These are phyloP conservation scores for Trichoderma gracile DNA, from an alignment of 2,329 filamentous ascomycete genomes.

Conservation along the genomic window DNA sequence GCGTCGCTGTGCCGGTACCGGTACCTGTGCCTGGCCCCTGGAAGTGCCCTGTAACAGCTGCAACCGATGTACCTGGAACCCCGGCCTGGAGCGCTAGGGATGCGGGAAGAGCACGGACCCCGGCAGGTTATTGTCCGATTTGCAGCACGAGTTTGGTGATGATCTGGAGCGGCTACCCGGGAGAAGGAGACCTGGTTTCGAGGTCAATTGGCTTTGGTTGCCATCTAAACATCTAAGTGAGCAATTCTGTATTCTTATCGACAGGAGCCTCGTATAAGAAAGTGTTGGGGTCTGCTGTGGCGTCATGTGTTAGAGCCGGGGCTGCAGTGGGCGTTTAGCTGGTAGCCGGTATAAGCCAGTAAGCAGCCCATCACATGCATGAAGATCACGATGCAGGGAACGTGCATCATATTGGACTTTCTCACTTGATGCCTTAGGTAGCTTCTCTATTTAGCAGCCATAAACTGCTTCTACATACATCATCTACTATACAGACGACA, in stretches of 20 bases:
- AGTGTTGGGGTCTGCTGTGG: no score
- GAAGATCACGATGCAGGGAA: neutral
- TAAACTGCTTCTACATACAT: no score
- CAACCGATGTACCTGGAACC: constrained; percentile 20
- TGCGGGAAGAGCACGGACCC: constrained; percentile 25
- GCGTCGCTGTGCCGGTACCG: constrained; percentile 14
- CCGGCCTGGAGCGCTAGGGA: constrained; percentile 21
- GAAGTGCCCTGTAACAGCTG: neutral
- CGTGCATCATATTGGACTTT: neutral
- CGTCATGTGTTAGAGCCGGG: no score
- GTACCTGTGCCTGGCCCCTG: constrained; percentile 15
- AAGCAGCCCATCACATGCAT: neutral
- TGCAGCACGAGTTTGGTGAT: neutral
- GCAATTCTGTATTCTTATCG: neutral
- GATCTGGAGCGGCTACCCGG: constrained; percentile 5
- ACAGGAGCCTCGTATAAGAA: no score
- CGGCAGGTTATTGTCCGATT: constrained; percentile 10
- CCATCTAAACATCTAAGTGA: neutral
- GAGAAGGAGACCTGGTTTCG: neutral
- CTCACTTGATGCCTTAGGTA: no score
- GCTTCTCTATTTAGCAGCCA: no score
- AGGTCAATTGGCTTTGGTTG: neutral
- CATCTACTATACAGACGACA: constrained; percentile 43
- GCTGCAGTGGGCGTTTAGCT: neutral
- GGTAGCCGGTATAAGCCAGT: no score